Evolutionary conservation across 345 rosid genomes (phyloP).

Genomic region (Litchi chinensis): DNA sequence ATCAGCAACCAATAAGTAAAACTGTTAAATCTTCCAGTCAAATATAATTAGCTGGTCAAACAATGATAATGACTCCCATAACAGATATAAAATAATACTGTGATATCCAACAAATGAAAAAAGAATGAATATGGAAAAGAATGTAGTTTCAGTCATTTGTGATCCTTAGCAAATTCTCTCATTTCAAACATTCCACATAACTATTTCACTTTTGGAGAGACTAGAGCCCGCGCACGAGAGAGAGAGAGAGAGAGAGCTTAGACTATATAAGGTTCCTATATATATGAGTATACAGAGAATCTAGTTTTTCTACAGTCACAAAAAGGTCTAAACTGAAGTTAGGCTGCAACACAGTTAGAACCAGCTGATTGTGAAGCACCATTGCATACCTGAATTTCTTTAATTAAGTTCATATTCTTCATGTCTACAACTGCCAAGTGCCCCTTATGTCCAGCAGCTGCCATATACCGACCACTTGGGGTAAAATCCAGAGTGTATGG

Average conservation of each 20-base stretch:
- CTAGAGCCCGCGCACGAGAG: background rate
- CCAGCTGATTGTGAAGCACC: conserved; percentile 4
- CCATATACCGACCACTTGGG: conserved; percentile 87
- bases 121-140: background rate
- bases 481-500: conserved; percentile 89
- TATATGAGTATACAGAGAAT: background rate
- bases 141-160: background rate
- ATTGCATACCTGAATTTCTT: conserved; percentile 76
- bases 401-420: conserved; percentile 60
- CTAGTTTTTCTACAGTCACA: background rate
- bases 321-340: background rate
- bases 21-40: background rate
- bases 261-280: background rate
- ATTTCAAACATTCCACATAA: background rate
- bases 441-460: conserved; percentile 91
- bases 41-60: background rate
- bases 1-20: conserved; percentile 16
- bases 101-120: background rate
- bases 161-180: background rate
- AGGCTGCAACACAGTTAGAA: background rate
- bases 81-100: background rate
- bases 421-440: conserved; percentile 85
- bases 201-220: background rate
- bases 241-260: background rate
- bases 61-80: background rate